Evolutionary conservation across 2,329 filamentous ascomycete species (phyloP), one percentile per base, ranked within the genome.

Genomic region (Phoma sp.): DNA sequence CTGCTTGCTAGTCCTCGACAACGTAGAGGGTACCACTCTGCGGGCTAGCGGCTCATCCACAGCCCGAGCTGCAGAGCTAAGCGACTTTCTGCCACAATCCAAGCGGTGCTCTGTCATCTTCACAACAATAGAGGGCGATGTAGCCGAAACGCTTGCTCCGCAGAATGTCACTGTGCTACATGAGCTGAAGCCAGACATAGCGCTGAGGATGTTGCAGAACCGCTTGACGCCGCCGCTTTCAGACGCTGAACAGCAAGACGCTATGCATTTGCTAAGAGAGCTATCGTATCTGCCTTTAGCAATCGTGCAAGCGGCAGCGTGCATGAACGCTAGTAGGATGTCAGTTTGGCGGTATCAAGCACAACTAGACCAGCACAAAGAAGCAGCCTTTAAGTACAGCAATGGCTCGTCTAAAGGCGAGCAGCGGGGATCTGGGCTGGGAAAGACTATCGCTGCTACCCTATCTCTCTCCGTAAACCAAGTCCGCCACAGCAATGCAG

Each of bases 381-480:
- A 76, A 11, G 62, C 75, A 9, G 52, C 62, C 6, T 56, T 73
- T 4, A 57, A 64, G 18, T 42, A 78, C 1, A 60, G 78, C 18
- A 75, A 66, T 46, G 55, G 61, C 43, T 68, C 75, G 9, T 75
- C 77, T 25, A 57, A 59, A 25, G 37, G 8, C 4, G 58, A 65
- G 1, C 65, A 27, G 38, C 45, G 40, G 24, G 44, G 45, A 7
- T 47, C 29, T 27, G 50, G 2, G 67, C 70, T 24, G 75, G 77
- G 70, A 37, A 71, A 75, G 22, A 66, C 76, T 0, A 63, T 79
- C 2, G 73, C 73, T 4, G 70, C 67, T 27, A 78, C 78, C 0
- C 77, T 71, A 64, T 57, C 77, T 1, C 66, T 80, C 13, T 79
- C 78, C 0, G 77, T 81, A 30, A 61, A 77, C 13, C 67, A 63